Percentiles rank a stretch among this genome's conserved stretches.
phyloP scores from a whole-genome alignment of 2,329 filamentous ascomycete genomes.

The Lachnellula suecica region DNA sequence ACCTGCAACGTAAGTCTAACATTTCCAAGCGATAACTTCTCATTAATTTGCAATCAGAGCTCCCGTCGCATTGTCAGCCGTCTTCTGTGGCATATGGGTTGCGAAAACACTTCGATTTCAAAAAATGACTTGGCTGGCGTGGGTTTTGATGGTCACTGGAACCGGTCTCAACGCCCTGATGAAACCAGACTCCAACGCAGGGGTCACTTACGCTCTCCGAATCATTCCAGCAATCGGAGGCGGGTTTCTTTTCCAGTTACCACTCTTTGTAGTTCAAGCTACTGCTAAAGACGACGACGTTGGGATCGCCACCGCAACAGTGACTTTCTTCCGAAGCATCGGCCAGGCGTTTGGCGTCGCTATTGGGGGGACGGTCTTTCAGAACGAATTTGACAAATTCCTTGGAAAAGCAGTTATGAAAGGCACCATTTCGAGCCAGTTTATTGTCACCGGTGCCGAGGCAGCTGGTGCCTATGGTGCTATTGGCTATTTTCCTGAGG shows the following conservation, averaged over 20 bases:
- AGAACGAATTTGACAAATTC: constrained; percentile 15
- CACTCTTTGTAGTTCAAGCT: constrained; percentile 42
- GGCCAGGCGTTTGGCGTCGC: constrained; percentile 29
- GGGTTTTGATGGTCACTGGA: constrained; percentile 55
- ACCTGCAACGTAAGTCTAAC: constrained; percentile 5
- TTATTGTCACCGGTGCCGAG: constrained; percentile 7
- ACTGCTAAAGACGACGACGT: constrained; percentile 43
- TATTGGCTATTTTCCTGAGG: constrained; percentile 6
- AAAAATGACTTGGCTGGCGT: constrained; percentile 51
- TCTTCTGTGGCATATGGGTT: constrained; percentile 5
- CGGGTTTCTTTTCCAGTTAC: constrained; percentile 47
- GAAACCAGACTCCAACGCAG: constrained; percentile 9
- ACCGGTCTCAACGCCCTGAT: constrained; percentile 43
- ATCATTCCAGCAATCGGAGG: constrained; percentile 12
- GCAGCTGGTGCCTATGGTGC: constrained; percentile 10
- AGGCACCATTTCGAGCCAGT: neutral
- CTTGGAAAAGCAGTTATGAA: neutral
- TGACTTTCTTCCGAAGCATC: constrained; percentile 28
- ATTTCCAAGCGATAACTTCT: neutral
- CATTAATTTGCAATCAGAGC: constrained; percentile 3
- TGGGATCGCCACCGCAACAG: constrained; percentile 32
- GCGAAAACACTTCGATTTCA: constrained; percentile 9
- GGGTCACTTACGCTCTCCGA: constrained; percentile 3
- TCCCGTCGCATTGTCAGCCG: constrained; percentile 8
- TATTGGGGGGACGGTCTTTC: constrained; percentile 26